Percentiles rank a stretch among this genome's conserved stretches.
Evolutionary conservation across 139 green algal species (phyloP).

Genomic region (Coccomyxa sp.): DNA sequence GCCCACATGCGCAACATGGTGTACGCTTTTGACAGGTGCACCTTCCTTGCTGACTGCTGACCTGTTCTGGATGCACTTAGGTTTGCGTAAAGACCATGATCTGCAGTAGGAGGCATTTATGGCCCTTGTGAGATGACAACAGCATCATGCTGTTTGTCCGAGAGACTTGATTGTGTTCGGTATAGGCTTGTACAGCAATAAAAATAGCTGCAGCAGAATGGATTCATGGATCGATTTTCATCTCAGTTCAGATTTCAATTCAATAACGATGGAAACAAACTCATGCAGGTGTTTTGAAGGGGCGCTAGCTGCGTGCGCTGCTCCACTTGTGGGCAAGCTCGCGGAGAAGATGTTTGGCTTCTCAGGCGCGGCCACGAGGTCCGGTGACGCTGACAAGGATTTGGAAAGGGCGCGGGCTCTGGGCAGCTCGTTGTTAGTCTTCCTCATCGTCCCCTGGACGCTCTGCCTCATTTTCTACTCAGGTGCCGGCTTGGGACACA

Average conservation of each 20-base stretch:
- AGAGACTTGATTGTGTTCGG: no score
- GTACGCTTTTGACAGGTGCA: conserved; percentile 74
- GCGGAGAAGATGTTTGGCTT: conserved; percentile 53
- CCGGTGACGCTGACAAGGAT: conserved; percentile 8
- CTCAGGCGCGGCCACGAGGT: conserved; percentile 25
- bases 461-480: conserved; percentile 43
- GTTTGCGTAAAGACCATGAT: no score
- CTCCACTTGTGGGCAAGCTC: conserved; percentile 53
- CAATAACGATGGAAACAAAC: background rate
- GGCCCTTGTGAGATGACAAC: background rate
- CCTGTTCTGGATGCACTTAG: background rate
- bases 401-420: conserved; percentile 32
- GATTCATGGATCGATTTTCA: no score
- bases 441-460: conserved; percentile 35
- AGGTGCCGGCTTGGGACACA: conserved; percentile 2
- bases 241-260: no score
- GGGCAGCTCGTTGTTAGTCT: conserved; percentile 32
- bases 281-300: conserved; percentile 20
- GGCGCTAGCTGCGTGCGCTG: conserved; percentile 37
- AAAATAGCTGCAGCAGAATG: background rate
- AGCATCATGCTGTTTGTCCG: background rate
- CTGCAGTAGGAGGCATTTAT: background rate
- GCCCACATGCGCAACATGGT: conserved; percentile 60
- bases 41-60: background rate
- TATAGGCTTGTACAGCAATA: background rate